A percentile compares a stretch with the other conserved stretches of the same genome.
Evolutionary conservation across 2,329 filamentous ascomycete species (phyloP).

Genomic region (Magnaporthiopsis rhizophila): DNA sequence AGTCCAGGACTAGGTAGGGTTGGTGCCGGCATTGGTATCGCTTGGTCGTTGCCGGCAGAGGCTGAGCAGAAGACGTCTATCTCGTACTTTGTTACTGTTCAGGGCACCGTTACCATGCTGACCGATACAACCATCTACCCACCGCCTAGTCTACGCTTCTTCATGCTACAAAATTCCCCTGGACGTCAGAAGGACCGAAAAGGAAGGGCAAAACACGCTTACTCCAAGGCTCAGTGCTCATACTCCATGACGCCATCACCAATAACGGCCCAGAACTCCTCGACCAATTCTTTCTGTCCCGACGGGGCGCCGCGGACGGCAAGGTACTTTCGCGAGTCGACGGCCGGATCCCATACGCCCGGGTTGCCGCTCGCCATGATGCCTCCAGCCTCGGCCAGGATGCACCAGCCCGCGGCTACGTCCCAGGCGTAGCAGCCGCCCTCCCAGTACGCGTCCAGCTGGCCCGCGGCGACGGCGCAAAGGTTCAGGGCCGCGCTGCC

Average conservation of each 20-base stretch:
- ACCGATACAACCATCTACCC: no score
- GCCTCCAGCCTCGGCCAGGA: constrained; percentile 67
- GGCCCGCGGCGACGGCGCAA: constrained; percentile 62
- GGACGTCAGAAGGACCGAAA: no score
- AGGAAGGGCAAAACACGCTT: no score
- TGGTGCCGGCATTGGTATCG: no score
- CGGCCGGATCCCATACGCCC: constrained; percentile 56
- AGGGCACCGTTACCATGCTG: no score
- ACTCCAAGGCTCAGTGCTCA: constrained; percentile 14
- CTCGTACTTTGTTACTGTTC: no score
- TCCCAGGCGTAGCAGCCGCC: constrained; percentile 82
- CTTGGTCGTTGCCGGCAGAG: no score
- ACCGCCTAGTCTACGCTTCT: no score
- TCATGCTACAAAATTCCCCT: no score
- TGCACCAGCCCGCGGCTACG: constrained; percentile 73
- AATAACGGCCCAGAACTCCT: constrained; percentile 57
- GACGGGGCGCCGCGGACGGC: constrained; percentile 52
- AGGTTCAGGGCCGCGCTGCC: constrained; percentile 71
- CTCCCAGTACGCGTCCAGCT: constrained; percentile 73
- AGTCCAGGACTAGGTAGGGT: no score
- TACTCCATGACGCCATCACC: constrained; percentile 44
- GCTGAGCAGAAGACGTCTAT: no score
- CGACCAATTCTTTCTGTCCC: constrained; percentile 53
- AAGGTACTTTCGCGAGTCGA: constrained; percentile 55
- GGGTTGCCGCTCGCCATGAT: constrained; percentile 66